Base-by-base conservation (phyloP, 495 filamentous ascomycete genomes). In the Aspergillus ostianus region DNA sequence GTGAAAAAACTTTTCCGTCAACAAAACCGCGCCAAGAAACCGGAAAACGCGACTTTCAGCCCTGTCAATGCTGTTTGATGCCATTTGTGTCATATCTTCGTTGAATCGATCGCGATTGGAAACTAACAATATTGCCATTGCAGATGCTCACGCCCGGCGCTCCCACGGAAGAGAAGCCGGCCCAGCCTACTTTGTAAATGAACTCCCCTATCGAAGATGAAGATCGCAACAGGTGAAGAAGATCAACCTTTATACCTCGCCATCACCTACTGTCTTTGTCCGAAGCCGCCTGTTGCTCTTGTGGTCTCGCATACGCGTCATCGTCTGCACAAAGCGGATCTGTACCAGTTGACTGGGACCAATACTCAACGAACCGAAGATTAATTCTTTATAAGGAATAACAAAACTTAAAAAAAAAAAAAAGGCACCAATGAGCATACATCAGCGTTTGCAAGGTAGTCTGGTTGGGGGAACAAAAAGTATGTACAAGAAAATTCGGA, bases 101-200 rank as follows among this genome's bases (percentile, higher is more conserved):
- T 36, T 36, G 9, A 47, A 21, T n/a, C 0, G 13, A 0, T 5
- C 29, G 15, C 15, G 23, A 3, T n/a, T 48, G 13, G 19, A 41
- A 54, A 49, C 66, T 70, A 32, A 74, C 55, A 18, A 41, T 17
- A 30, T 30, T 20, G 36, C 54, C 9, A 23, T 54, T 64, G 27
- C 51, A 81, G 79, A 77, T 81, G 74, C 77, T 81, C 66, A 73
- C 77, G 52, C 77, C 78, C 51, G 79, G 77, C 36, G 58, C 67
- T 41, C 36, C 65, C 52, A 63, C 72, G 46, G 70, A 75, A 57
- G 65, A 78, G 65, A 62, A 76, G 59, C 57, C 70, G 58, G 65
- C 73, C 51, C 72, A 78, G 65, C 69, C 73, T 54, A 65, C 73
- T 59, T 68, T 79, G 67, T 80, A 77, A 76, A 75, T 63, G 66